phyloP scores from a whole-genome alignment of 768 basidiomycete genomes.

The Tylopilus sp. region DNA sequence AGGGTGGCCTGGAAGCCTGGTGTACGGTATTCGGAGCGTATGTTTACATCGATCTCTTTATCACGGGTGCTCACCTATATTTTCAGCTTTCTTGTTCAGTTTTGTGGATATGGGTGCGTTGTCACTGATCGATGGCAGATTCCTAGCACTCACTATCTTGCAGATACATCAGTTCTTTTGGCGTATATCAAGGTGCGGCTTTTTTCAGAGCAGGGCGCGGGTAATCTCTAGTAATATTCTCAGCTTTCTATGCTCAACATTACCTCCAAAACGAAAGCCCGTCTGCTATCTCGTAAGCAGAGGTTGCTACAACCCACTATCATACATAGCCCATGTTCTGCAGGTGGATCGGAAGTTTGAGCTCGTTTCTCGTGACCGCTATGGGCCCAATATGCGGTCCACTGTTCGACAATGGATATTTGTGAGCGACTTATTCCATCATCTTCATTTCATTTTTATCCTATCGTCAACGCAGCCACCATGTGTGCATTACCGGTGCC shows the following conservation, averaged over 20 bases:
- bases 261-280: conserved; percentile 21
- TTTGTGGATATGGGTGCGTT: conserved; percentile 26
- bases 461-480: conserved; percentile 6
- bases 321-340: not conserved
- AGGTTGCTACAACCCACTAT: too few relatives aligned
- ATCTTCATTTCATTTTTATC: not conserved
- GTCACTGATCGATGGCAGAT: accelerated
- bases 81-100: conserved; percentile 24
- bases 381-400: conserved; percentile 25
- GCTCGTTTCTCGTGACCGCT: conserved; percentile 13
- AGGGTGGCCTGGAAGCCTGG: conserved; percentile 22
- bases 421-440: conserved; percentile 13
- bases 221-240: not conserved
- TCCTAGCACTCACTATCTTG: not conserved
- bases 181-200: conserved; percentile 27
- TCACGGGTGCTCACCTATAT: not conserved
- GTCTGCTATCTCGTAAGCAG: conserved; percentile 24
- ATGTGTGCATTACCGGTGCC: conserved; percentile 23
- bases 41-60: not conserved
- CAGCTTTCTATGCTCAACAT: conserved; percentile 23
- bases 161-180: conserved; percentile 22
- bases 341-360: conserved; percentile 29
- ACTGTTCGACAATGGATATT: conserved; percentile 27
- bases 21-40: conserved; percentile 27
- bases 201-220: not conserved